A percentile compares a stretch with the other conserved stretches of the same genome.
Conservation (phyloP, 116 monocot species). For the Posidonia oceanica region DNA sequence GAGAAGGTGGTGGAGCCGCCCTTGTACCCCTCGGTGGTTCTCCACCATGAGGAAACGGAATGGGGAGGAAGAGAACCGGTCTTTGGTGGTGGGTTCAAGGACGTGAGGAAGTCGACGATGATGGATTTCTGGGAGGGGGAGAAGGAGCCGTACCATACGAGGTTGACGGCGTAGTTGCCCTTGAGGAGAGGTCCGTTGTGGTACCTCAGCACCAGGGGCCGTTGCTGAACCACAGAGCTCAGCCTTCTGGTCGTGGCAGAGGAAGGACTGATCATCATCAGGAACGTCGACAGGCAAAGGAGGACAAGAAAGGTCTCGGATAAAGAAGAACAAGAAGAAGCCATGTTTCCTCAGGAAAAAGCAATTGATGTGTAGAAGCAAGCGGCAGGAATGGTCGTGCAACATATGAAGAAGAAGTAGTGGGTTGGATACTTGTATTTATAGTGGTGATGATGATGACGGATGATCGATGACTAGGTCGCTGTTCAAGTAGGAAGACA, state of each 20-base stretch:
- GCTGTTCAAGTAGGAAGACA: too few species aligned
- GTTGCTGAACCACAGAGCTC: background rate
- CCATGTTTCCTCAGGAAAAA: too few species aligned
- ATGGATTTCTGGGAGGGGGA: slow-evolving; percentile 9
- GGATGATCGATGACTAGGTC: too few species aligned
- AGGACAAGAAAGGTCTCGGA: background rate
- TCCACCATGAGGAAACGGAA: slow-evolving; percentile 37
- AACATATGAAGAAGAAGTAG: too few species aligned
- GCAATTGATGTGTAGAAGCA: too few species aligned
- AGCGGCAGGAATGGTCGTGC: too few species aligned
- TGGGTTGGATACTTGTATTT: too few species aligned
- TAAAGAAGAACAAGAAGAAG: too few species aligned
- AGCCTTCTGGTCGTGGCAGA: background rate
- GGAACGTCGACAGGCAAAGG: background rate
- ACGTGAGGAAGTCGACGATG: slow-evolving; percentile 36
- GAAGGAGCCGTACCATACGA: slow-evolving; percentile 15
- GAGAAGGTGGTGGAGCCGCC: slow-evolving; percentile 4
- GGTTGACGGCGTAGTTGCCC: slow-evolving; percentile 13
- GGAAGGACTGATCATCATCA: background rate
- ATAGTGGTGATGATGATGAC: too few species aligned
- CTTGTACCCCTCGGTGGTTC: slow-evolving; percentile 10
- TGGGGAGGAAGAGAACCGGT: slow-evolving; percentile 4
- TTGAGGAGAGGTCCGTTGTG: slow-evolving; percentile 15
- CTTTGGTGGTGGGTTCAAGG: slow-evolving; percentile 5
- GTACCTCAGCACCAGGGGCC: slow-evolving; percentile 11